Conservation (phyloP, 2,329 filamentous ascomycete genomes). For the Talaromyces sp. region DNA sequence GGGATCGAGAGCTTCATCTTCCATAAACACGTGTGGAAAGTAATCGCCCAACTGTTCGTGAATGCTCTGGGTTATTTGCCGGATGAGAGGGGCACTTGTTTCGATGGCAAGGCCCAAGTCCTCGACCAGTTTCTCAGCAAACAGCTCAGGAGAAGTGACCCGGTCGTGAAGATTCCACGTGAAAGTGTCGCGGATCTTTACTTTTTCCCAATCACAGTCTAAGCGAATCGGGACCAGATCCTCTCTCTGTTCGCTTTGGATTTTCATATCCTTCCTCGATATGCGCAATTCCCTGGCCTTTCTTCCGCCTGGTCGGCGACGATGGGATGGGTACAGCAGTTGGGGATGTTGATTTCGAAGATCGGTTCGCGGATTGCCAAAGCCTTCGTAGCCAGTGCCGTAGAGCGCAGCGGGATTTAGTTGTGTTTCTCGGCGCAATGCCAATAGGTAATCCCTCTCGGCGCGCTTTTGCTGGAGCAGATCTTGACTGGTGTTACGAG, state of each 20-base stretch:
- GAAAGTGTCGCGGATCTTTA: slow-evolving; percentile 93
- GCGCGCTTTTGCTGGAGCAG: slow-evolving; percentile 59
- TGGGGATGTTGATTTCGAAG: slow-evolving; percentile 57
- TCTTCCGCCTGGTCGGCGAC: slow-evolving; percentile 69
- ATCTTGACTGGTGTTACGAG: slow-evolving; percentile 49
- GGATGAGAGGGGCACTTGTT: slow-evolving; percentile 47
- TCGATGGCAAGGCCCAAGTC: slow-evolving; percentile 74
- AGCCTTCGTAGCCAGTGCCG: slow-evolving; percentile 75
- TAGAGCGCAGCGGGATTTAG: slow-evolving; percentile 55
- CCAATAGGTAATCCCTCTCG: slow-evolving; percentile 65
- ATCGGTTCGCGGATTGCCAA: slow-evolving; percentile 81
- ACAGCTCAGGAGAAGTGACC: slow-evolving; percentile 70
- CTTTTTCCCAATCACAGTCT: slow-evolving; percentile 92
- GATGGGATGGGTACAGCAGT: slow-evolving; percentile 73
- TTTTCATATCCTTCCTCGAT: slow-evolving; percentile 70
- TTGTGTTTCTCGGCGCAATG: slow-evolving; percentile 54
- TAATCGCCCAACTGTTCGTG: slow-evolving; percentile 88
- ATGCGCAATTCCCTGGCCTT: slow-evolving; percentile 68
- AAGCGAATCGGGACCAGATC: slow-evolving; percentile 85
- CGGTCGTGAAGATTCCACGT: slow-evolving; percentile 98
- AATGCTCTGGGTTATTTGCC: slow-evolving; percentile 64
- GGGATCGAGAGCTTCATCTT: slow-evolving; percentile 85
- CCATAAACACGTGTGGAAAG: slow-evolving; percentile 83
- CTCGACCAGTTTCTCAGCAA: slow-evolving; percentile 84
- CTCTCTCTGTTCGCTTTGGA: slow-evolving; percentile 85